Conservation (phyloP, 192 early-diverging fungal genomes). For the Umbelopsis isabellina region DNA sequence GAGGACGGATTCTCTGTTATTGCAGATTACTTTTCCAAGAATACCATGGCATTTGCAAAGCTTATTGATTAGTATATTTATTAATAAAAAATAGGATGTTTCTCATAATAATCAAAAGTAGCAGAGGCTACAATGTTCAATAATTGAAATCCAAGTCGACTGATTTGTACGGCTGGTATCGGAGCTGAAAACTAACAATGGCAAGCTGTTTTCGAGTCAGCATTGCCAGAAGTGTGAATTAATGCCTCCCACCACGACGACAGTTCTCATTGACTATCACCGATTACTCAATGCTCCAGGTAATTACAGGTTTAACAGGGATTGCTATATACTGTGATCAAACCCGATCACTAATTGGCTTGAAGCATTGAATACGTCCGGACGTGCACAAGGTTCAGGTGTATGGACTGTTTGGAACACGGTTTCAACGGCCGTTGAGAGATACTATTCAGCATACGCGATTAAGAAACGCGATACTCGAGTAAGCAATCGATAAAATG, state of each 20-base stretch:
- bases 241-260: background rate
- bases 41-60: constrained; percentile 70
- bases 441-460: background rate
- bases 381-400: background rate
- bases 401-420: background rate
- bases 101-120: no score
- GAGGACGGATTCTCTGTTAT: constrained; percentile 88
- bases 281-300: background rate
- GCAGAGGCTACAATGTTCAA: no score
- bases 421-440: background rate
- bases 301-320: background rate
- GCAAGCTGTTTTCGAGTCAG: background rate
- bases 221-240: background rate
- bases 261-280: constrained; percentile 11
- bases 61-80: constrained; percentile 48
- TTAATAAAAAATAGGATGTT: no score
- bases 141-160: no score
- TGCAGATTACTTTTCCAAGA: constrained; percentile 91
- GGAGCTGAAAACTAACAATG: constrained; percentile 6
- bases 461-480: background rate
- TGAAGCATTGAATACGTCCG: no score
- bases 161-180: no score
- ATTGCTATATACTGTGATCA: no score
- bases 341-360: no score
- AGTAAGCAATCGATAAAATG: background rate